These are phyloP conservation scores for Ceratocystis variospora DNA, from an alignment of 2,329 filamentous ascomycete genomes.

Conservation along the genomic window DNA sequence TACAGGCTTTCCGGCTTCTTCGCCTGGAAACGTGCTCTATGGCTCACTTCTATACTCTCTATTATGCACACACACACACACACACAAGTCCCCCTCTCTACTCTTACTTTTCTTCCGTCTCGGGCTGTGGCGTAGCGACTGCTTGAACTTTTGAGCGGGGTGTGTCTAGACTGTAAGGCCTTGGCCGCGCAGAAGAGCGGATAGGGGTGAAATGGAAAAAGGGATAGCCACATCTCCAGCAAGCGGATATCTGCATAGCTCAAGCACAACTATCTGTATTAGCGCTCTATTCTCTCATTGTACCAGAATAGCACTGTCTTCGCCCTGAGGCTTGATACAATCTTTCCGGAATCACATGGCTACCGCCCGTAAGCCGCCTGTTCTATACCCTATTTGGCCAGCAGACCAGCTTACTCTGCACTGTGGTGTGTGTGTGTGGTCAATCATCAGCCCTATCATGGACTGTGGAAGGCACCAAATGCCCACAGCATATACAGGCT, in stretches of 20 bases:
- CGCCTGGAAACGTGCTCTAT: background rate
- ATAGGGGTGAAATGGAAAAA: background rate
- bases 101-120: background rate
- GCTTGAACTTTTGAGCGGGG: background rate
- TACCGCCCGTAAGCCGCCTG: background rate
- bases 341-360: background rate
- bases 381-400: background rate
- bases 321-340: background rate
- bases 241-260: background rate
- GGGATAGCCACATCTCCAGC: background rate
- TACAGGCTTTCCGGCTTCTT: background rate
- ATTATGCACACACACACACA: background rate
- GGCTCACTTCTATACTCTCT: background rate
- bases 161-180: background rate
- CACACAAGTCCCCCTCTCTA: background rate
- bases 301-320: background rate
- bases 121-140: background rate
- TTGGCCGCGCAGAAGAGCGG: background rate
- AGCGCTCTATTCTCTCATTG: background rate
- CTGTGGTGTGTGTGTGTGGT: background rate
- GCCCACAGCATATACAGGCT: background rate
- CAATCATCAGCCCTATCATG: background rate
- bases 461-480: background rate
- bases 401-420: background rate
- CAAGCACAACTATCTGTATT: background rate